These are phyloP conservation scores for Candida insectorum DNA, from an alignment of 805 yeast species.

Conservation along the genomic window DNA sequence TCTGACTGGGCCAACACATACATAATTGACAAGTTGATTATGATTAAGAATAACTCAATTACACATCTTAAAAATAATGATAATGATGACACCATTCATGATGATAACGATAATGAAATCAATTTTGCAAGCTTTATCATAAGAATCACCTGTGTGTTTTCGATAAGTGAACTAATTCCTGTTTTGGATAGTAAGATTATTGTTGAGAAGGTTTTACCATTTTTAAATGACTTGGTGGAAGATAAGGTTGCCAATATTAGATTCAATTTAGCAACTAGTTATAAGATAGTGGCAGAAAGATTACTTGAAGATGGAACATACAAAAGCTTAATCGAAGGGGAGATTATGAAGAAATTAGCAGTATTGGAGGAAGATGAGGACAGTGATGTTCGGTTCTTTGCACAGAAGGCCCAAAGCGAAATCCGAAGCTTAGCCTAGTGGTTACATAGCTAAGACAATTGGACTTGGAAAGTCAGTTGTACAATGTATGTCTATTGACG, in stretches of 20 bases:
- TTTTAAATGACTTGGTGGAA: conserved; percentile 61
- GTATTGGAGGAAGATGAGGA: conserved; percentile 70
- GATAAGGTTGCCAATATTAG: conserved; percentile 95
- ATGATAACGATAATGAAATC: conserved; percentile 20
- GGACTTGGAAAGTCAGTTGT: too few relatives aligned
- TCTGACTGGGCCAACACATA: conserved; percentile 89
- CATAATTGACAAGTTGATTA: conserved; percentile 71
- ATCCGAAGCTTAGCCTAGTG: neutral
- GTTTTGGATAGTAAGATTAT: conserved; percentile 60
- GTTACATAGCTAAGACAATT: too few relatives aligned
- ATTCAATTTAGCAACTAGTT: conserved; percentile 89
- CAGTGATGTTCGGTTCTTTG: conserved; percentile 85
- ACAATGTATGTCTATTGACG: too few relatives aligned
- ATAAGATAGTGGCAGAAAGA: conserved; percentile 57
- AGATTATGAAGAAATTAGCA: conserved; percentile 64
- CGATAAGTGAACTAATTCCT: conserved; percentile 77
- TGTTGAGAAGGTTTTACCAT: conserved; percentile 70
- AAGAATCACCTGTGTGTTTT: conserved; percentile 86
- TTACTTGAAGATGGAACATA: conserved; percentile 25
- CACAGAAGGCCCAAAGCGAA: conserved; percentile 50
- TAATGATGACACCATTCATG: conserved; percentile 15
- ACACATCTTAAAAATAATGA: conserved; percentile 12
- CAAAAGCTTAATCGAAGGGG: conserved; percentile 26
- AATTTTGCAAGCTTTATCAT: conserved; percentile 75
- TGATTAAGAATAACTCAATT: conserved; percentile 18